Base-by-base conservation (phyloP, 2,329 filamentous ascomycete species). In the Conoideocrella luteorostrata region DNA sequence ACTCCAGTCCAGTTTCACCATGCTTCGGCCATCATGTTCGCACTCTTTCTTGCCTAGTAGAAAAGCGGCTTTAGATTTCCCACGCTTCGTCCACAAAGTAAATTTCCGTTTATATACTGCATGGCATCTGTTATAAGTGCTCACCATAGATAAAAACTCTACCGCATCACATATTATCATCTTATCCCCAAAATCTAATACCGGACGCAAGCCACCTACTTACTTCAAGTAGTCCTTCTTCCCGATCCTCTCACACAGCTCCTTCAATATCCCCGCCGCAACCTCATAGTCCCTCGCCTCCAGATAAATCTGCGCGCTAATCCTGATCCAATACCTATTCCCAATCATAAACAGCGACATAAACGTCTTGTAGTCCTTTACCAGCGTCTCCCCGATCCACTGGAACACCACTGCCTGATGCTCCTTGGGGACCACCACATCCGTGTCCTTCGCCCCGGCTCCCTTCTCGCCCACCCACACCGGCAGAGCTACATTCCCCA, bases 231-330 rank as follows among this genome's bases (percentile, higher is more conserved):
- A 65, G 50, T 66, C 63, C 39, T 54, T 60, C 40, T 59, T 65
- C 3, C 52, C 58, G 5, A 71, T 66, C 45, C 70, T 61, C 41
- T 62, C 57, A 44, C 64, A 67, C 12, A 77, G 36, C 29, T 68
- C 62, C 57, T 77, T 75, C 55, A 93, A 61, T 7, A 75, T 67
- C 40, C 69, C 58, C 0, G 73, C 86, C 4, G 75, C 74, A 76
- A 78, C 86, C 58, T 84, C 77, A 57, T 93, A 95, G 62, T 96
- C 89, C 11, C 72, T 71, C 50, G 83, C 60, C 21, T 88, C 87
- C n/a, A 96, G 65, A 59, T 93, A 97, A 0, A 93, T 75, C 70
- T 95, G 89, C 12, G 78, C 87, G 58, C 85, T 89, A 38, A 95
- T 56, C 39, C 91, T 70, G 0, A 75, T 70, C 85, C 85, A 95